Conservation (phyloP, 139 green algal genomes). For the Closterium sp. region DNA sequence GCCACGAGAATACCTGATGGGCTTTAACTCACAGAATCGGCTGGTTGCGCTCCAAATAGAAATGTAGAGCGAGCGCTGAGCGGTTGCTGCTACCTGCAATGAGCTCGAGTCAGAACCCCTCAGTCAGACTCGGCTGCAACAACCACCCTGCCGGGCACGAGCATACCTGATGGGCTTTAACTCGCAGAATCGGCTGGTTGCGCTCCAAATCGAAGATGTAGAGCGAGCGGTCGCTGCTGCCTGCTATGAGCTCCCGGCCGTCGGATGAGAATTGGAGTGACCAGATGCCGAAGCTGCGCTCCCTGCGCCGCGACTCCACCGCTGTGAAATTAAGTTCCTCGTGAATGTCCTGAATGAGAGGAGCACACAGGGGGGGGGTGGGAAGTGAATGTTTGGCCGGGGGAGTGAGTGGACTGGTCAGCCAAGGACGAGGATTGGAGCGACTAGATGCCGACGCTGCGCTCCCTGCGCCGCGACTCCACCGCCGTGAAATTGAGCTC, state of each 20-base stretch:
- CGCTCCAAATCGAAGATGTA: constrained; percentile 79
- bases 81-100: constrained; percentile 72
- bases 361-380: too few species aligned
- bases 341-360: constrained; percentile 54
- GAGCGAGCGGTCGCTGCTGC: constrained; percentile 68
- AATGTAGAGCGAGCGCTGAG: constrained; percentile 73
- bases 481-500: constrained; percentile 24
- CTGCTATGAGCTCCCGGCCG: constrained; percentile 66
- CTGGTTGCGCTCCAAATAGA: constrained; percentile 68
- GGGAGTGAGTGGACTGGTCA: too few species aligned
- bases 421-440: constrained; percentile 49
- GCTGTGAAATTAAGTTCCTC: constrained; percentile 35
- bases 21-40: constrained; percentile 12
- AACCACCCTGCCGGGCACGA: too few species aligned
- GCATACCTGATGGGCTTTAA: constrained; percentile 17
- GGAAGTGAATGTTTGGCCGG: too few species aligned
- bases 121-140: too few species aligned
- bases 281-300: constrained; percentile 48
- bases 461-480: not conserved
- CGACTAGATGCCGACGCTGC: constrained; percentile 50
- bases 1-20: constrained; percentile 8
- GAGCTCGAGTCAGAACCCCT: too few species aligned
- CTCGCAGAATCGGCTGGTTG: constrained; percentile 22
- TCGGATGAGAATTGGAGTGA: constrained; percentile 52
- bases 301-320: not conserved